Evolutionary conservation across 2,329 filamentous ascomycete genomes (phyloP).

Genomic region (Plenodomus tracheiphilus): DNA sequence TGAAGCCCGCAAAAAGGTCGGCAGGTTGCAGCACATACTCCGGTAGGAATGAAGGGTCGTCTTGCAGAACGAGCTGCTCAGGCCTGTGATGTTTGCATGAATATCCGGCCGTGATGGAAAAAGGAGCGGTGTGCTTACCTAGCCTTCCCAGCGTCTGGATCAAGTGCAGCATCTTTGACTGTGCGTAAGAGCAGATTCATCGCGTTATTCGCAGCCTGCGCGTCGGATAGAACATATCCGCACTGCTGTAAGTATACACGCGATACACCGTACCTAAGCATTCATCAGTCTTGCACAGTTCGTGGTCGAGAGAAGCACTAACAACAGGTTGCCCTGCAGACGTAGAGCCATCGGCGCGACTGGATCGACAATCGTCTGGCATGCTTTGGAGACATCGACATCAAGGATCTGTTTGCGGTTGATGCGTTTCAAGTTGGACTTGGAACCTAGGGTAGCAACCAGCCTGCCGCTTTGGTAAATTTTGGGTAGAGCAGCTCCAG

Average conservation of each 20-base stretch:
- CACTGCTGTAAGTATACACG: slow-evolving; percentile 88
- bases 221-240: slow-evolving; percentile 79
- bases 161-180: slow-evolving; percentile 63
- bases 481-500: background rate
- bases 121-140: slow-evolving; percentile 62
- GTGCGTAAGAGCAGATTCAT: slow-evolving; percentile 70
- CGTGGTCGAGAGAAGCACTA: slow-evolving; percentile 24
- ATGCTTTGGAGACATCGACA: slow-evolving; percentile 85
- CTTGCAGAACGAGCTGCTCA: slow-evolving; percentile 74
- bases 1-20: slow-evolving; percentile 54
- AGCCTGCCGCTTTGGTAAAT: slow-evolving; percentile 64
- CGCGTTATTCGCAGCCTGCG: slow-evolving; percentile 71
- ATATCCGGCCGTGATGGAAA: background rate
- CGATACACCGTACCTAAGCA: slow-evolving; percentile 65
- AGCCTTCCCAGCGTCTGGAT: slow-evolving; percentile 70
- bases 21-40: slow-evolving; percentile 65
- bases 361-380: slow-evolving; percentile 82
- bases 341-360: slow-evolving; percentile 87
- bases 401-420: slow-evolving; percentile 84
- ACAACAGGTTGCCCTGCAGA: slow-evolving; percentile 86
- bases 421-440: slow-evolving; percentile 71
- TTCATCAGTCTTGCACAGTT: slow-evolving; percentile 13
- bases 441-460: slow-evolving; percentile 82
- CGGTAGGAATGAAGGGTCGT: slow-evolving; percentile 81
- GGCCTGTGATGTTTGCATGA: slow-evolving; percentile 56